phyloP scores from a whole-genome alignment of 2,329 filamentous ascomycete genomes.

The Exophiala alcalophila region DNA sequence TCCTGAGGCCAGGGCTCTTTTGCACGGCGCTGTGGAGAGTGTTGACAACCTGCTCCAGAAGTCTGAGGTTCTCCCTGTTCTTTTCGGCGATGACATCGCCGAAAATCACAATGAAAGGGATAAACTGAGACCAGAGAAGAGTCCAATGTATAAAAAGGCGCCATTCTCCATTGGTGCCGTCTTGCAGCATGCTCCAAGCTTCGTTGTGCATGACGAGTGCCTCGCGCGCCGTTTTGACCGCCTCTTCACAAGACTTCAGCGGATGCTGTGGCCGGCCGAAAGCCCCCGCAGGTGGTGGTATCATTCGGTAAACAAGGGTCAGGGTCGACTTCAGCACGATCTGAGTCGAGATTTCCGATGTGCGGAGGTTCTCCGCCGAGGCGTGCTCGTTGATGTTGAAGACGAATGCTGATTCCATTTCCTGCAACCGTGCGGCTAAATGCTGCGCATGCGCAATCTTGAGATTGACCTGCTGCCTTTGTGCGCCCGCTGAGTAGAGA shows the following conservation, averaged over 20 bases:
- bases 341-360: conserved; percentile 40
- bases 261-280: conserved; percentile 31
- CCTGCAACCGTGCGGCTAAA: conserved; percentile 29
- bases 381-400: conserved; percentile 5
- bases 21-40: conserved; percentile 20
- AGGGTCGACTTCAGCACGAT: conserved; percentile 49
- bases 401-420: conserved; percentile 4
- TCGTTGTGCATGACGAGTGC: conserved; percentile 37
- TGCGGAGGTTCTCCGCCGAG: conserved; percentile 5
- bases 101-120: conserved; percentile 60
- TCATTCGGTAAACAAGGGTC: conserved; percentile 54
- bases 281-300: conserved; percentile 41
- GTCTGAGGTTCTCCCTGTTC: conserved; percentile 15
- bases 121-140: conserved; percentile 57
- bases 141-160: conserved; percentile 41
- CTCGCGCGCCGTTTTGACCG: conserved; percentile 50
- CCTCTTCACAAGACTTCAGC: conserved; percentile 49
- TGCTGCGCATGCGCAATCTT: conserved; percentile 42
- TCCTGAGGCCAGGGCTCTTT: conserved; percentile 11
- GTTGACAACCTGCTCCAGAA: conserved; percentile 31
- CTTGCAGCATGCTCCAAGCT: conserved; percentile 14
- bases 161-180: conserved; percentile 26
- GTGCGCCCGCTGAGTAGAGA: conserved; percentile 47
- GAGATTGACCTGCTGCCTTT: conserved; percentile 43
- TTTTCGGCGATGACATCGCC: conserved; percentile 23